Conservation (phyloP, 139 green algal species). For the Astrephomene gubernaculifera region DNA sequence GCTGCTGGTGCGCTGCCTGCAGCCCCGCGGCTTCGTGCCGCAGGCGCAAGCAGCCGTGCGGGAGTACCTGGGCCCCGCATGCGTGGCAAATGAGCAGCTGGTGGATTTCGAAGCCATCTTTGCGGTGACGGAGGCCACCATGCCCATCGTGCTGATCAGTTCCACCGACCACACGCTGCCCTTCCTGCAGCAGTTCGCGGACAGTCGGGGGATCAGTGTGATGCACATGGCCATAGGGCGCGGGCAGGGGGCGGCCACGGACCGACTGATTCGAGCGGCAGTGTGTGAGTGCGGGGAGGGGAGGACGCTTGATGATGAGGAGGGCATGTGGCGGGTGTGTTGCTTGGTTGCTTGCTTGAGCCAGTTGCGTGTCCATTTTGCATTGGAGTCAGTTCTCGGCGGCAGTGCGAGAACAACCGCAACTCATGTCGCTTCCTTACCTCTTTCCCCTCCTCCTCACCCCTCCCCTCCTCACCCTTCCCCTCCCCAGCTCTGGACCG, state of each 20-base stretch:
- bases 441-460: not conserved
- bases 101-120: constrained; percentile 55
- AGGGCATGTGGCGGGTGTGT: not conserved
- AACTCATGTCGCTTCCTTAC: too few species aligned
- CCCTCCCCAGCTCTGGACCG: constrained; percentile 20
- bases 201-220: constrained; percentile 40
- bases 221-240: constrained; percentile 58
- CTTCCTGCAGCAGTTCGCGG: constrained; percentile 56
- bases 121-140: constrained; percentile 7
- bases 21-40: constrained; percentile 51
- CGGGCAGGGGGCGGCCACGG: constrained; percentile 49
- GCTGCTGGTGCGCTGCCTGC: constrained; percentile 56
- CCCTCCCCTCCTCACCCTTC: not conserved
- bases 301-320: not conserved
- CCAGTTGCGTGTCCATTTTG: too few species aligned
- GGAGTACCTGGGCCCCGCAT: constrained; percentile 45
- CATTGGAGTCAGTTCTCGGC: too few species aligned
- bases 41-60: constrained; percentile 32
- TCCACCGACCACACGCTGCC: constrained; percentile 52
- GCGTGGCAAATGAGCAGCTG: constrained; percentile 42
- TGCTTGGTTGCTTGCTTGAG: too few species aligned
- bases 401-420: too few species aligned
- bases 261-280: constrained; percentile 50
- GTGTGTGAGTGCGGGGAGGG: constrained; percentile 8
- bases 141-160: constrained; percentile 55